Evolutionary conservation across 2,329 filamentous ascomycete species (phyloP), one percentile per base, ranked within the genome.

Genomic region (Clonostachys sp.): DNA sequence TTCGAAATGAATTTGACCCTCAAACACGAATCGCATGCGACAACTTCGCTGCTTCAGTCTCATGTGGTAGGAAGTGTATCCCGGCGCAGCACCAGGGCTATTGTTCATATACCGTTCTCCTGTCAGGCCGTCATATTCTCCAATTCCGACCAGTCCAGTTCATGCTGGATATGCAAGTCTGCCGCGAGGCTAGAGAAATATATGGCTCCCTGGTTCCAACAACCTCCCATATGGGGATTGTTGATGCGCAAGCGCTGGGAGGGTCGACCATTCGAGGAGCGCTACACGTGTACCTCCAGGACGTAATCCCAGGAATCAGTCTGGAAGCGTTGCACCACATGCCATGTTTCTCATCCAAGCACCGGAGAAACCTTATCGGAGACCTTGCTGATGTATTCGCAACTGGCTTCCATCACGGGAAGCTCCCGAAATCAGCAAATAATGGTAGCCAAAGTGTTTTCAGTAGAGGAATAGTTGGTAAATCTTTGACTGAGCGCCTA

Each of bases 21-120:
- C 17, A 20, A 2, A 52, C 49, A 38, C 47, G 36, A 48, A 40
- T 41, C 17, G 38, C 38, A 18, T 59, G 58, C 33, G 49, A 71
- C 45, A 51, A 53, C 4, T 67, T 71, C 43, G 61, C 64, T 13
- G 50, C 48, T 38, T 45, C 56, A 14, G 54, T 52, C 1, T 73
- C 68, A 44, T 61, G 66, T 10, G 24, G 24, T 30, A 10, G 24
- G 24, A 10, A 30, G 24, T 30, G 24, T 10, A 10, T 30, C 24
- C 61, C 68, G 4, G 61, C 63, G 8, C 53, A 62, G 7, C 62
- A 62, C 6, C 76, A 79, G 52, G 76, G 75, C 16, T 77, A 74
- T 51, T 80, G 76, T 52, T 79, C 75, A 3, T 71, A 77, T 53
- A 79, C 76, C 0, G 50, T 78, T 7, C 58, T 63, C 20, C 59